Evolutionary conservation across 306 rosid species (phyloP).

Genomic region (Castanea crenata): DNA sequence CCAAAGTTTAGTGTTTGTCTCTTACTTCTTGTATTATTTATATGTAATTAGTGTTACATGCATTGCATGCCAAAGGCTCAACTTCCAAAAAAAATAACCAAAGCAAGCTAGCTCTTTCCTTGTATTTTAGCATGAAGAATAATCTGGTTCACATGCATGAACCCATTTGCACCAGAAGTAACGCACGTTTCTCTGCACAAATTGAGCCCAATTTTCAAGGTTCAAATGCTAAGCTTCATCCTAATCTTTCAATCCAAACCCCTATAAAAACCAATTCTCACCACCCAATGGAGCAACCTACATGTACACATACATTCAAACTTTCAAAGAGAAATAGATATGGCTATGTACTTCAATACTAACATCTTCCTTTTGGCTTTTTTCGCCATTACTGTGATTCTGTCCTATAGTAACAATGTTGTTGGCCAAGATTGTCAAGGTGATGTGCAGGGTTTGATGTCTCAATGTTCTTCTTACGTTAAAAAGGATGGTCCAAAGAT

Average conservation of each 20-base stretch:
- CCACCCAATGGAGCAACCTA: neutral
- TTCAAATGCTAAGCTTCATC: neutral
- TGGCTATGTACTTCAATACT: conserved; percentile 4
- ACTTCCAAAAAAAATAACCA: no score
- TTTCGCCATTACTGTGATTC: neutral
- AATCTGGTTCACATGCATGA: no score
- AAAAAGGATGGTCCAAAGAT: neutral
- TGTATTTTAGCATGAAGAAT: no score
- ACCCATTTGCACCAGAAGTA: no score
- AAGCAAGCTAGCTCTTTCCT: no score
- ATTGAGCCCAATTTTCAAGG: no score
- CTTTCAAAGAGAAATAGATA: neutral
- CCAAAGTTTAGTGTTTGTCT: no score
- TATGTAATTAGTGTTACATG: no score
- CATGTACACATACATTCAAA: neutral
- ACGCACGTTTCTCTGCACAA: no score
- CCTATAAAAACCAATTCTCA: neutral
- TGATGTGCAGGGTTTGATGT: conserved; percentile 16
- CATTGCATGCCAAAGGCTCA: no score
- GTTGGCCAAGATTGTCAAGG: conserved; percentile 24
- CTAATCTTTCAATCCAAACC: neutral
- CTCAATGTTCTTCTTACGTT: conserved; percentile 17
- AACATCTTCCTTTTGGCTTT: conserved; percentile 11
- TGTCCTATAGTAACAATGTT: neutral
- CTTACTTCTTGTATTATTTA: no score